phyloP scores from a whole-genome alignment of 1,139 yeast genomes.

The Pichia sp. region DNA sequence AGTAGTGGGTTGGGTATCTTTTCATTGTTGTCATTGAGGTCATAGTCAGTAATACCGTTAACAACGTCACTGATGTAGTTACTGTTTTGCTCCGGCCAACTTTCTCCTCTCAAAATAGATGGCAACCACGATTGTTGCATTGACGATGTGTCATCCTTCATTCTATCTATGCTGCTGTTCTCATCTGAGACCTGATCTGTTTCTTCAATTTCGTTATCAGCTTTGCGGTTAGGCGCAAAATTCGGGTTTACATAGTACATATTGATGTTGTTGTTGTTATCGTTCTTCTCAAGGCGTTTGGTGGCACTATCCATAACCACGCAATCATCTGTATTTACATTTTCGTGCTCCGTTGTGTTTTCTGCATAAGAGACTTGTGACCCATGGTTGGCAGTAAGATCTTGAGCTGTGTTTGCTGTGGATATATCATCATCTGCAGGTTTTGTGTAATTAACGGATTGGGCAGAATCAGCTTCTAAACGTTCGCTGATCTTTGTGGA shows the following conservation, averaged over 20 bases:
- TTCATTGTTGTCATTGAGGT: background rate
- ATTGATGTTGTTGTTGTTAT: conserved; percentile 16
- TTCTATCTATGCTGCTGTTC: background rate
- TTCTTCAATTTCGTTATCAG: conserved; percentile 4
- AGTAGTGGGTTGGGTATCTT: conserved; percentile 13
- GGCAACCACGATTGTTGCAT: conserved; percentile 27
- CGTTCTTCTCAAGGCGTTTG: background rate
- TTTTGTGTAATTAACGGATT: background rate
- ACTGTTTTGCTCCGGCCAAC: conserved; percentile 25
- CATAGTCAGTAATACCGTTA: conserved; percentile 4
- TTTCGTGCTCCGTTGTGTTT: conserved; percentile 10
- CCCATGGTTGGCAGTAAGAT: background rate
- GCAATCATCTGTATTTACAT: conserved; percentile 26
- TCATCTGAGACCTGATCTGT: background rate
- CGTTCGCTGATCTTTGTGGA: background rate
- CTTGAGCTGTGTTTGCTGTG: background rate
- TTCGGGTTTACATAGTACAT: conserved; percentile 23
- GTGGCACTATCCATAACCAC: background rate
- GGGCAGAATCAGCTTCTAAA: background rate
- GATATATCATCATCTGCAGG: background rate
- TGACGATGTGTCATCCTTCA: background rate
- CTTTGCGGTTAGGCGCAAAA: conserved; percentile 21
- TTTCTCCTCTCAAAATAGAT: conserved; percentile 24
- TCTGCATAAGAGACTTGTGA: background rate
- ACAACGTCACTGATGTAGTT: conserved; percentile 2